Conservation (phyloP, 1,139 yeast genomes). For the Sugiyamaella novakii region DNA sequence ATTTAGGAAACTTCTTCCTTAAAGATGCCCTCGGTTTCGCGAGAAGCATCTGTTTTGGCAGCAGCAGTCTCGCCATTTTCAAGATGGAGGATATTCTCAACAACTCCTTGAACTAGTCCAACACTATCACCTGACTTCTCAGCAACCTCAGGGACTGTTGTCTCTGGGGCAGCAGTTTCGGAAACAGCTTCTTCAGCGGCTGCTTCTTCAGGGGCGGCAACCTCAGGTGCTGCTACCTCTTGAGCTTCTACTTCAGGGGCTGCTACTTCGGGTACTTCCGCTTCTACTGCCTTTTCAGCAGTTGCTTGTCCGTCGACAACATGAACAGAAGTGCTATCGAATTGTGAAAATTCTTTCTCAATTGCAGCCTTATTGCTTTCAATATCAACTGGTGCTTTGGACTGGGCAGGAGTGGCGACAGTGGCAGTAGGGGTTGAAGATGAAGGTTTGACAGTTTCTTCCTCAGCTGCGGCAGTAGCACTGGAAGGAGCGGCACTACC, state of each 20-base stretch:
- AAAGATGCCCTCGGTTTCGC: slow-evolving; percentile 28
- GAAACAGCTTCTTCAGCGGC: slow-evolving; percentile 3
- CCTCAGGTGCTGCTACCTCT: slow-evolving; percentile 17
- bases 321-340: slow-evolving; percentile 16
- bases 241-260: slow-evolving; percentile 1
- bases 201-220: slow-evolving; percentile 4
- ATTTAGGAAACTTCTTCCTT: slow-evolving; percentile 28
- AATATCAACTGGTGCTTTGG: slow-evolving; percentile 1
- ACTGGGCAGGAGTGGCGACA: background rate
- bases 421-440: slow-evolving; percentile 3
- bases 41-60: slow-evolving; percentile 17
- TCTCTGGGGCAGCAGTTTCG: slow-evolving; percentile 5
- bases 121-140: slow-evolving; percentile 7
- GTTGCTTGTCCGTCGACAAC: background rate
- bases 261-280: background rate
- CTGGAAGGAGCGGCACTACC: background rate
- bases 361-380: slow-evolving; percentile 17
- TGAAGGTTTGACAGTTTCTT: slow-evolving; percentile 3
- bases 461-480: slow-evolving; percentile 11
- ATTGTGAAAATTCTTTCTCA: slow-evolving; percentile 20
- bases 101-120: slow-evolving; percentile 15
- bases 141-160: slow-evolving; percentile 17
- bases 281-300: background rate
- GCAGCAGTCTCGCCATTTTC: slow-evolving; percentile 4
- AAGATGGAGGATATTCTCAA: slow-evolving; percentile 14